These are phyloP conservation scores for Tetrahymena elliotti DNA, from an alignment of 73 alveolate species.

Conservation along the genomic window DNA sequence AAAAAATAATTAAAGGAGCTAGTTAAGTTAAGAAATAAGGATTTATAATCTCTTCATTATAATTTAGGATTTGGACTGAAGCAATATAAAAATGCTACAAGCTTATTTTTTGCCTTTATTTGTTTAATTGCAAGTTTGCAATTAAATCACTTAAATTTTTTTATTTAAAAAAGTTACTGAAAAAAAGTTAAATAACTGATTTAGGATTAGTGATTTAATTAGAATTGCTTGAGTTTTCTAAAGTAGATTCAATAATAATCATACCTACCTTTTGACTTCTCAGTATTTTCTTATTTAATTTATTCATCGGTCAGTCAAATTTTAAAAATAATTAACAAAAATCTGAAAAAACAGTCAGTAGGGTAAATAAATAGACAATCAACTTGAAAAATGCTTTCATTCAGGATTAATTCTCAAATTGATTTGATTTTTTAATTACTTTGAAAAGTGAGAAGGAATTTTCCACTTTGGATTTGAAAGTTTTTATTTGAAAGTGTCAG, in stretches of 20 bases:
- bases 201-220: too few species aligned
- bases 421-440: not conserved
- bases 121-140: too few species aligned
- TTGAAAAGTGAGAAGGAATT: not conserved
- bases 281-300: not conserved
- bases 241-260: not conserved
- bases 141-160: too few species aligned
- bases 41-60: too few species aligned
- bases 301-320: not conserved
- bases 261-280: not conserved
- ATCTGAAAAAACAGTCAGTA: not conserved
- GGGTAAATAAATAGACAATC: too few species aligned
- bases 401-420: not conserved
- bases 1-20: too few species aligned
- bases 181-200: not conserved
- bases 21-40: too few species aligned
- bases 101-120: too few species aligned
- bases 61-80: too few species aligned
- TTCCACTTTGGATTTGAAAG: not conserved
- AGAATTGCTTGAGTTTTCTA: not conserved
- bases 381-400: too few species aligned
- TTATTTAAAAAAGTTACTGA: not conserved
- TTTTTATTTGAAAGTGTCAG: slow-evolving; percentile 21
- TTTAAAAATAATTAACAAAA: too few species aligned
- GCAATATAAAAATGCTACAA: too few species aligned